phyloP scores from a whole-genome alignment of 2,329 filamentous ascomycete genomes.

The Claviceps capensis region DNA sequence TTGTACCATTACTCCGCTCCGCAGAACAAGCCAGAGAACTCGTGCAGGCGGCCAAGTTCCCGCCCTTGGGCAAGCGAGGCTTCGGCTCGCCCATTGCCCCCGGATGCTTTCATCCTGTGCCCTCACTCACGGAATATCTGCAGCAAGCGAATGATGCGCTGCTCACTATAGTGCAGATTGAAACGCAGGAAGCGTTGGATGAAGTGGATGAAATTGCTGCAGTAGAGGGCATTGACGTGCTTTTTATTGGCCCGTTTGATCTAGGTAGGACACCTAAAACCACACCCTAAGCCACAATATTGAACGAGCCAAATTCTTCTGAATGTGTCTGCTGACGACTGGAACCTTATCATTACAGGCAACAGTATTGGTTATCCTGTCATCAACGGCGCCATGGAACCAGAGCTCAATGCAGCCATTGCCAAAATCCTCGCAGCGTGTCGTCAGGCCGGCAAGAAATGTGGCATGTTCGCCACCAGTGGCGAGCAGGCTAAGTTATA shows the following conservation, averaged over 20 bases:
- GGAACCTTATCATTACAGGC: conserved; percentile 16
- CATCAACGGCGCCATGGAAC: conserved; percentile 42
- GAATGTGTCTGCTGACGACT: not conserved
- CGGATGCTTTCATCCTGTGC: conserved; percentile 27
- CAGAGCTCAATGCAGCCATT: conserved; percentile 46
- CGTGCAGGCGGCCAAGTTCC: conserved; percentile 36
- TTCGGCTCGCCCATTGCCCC: conserved; percentile 35
- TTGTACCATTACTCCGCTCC: conserved; percentile 31
- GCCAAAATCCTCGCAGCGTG: conserved; percentile 43
- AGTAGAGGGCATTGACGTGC: conserved; percentile 44
- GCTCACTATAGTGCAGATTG: conserved; percentile 54
- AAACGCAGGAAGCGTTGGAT: conserved; percentile 49
- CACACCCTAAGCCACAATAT: not conserved
- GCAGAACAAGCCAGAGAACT: conserved; percentile 30
- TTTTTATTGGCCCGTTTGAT: conserved; percentile 55
- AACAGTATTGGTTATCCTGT: conserved; percentile 51
- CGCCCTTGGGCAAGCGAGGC: conserved; percentile 33
- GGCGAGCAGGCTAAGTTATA: conserved; percentile 42
- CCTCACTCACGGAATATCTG: conserved; percentile 34
- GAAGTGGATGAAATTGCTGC: conserved; percentile 47
- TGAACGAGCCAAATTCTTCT: not conserved
- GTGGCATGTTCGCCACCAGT: conserved; percentile 43
- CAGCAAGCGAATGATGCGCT: conserved; percentile 36
- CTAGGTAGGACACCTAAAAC: conserved; percentile 26
- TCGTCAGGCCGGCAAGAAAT: conserved; percentile 50